Percentiles rank a stretch among this genome's conserved stretches.
Conservation (phyloP, 108 stramenopile species). For the Fragilariopsis cylindrus region DNA sequence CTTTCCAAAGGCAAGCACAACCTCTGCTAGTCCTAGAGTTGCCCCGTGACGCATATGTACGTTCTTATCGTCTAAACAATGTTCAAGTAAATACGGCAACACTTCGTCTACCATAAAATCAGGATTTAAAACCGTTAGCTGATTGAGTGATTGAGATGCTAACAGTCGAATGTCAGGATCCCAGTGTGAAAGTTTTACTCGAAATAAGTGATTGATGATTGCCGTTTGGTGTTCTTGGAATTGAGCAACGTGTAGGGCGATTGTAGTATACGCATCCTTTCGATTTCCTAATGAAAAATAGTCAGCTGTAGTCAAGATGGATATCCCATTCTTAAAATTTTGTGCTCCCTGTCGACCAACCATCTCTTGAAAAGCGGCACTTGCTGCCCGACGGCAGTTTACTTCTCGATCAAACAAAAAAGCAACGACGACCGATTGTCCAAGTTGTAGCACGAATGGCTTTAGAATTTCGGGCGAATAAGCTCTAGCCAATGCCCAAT, state of each 20-base stretch:
- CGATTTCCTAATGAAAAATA: conserved; percentile 97
- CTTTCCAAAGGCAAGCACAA: conserved; percentile 67
- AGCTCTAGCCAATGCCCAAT: conserved; percentile 98
- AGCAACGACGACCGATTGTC: conserved; percentile 78
- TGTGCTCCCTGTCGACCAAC: conserved; percentile 76
- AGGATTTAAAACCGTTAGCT: conserved; percentile 62
- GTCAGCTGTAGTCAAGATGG: conserved; percentile 93
- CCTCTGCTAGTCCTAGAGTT: conserved; percentile 81
- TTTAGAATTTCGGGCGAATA: conserved; percentile 83
- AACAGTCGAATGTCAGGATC: conserved; percentile 82
- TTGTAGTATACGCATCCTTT: conserved; percentile 70
- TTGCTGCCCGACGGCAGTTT: conserved; percentile 96
- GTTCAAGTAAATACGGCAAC: conserved; percentile 71
- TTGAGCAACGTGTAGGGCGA: conserved; percentile 73
- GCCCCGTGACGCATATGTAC: conserved; percentile 86
- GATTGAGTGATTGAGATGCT: conserved; percentile 72
- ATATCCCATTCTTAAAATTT: conserved; percentile 94
- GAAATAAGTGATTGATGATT: conserved; percentile 79
- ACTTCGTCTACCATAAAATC: conserved; percentile 47
- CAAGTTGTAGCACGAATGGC: conserved; percentile 70
- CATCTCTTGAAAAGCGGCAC: conserved; percentile 97
- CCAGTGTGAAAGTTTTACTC: conserved; percentile 90
- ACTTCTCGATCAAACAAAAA: conserved; percentile 97
- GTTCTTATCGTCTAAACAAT: conserved; percentile 61
- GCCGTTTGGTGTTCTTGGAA: conserved; percentile 80